These are phyloP conservation scores for Aspergillus pseudotamarii DNA, from an alignment of 2,329 filamentous ascomycete genomes.

Conservation along the genomic window DNA sequence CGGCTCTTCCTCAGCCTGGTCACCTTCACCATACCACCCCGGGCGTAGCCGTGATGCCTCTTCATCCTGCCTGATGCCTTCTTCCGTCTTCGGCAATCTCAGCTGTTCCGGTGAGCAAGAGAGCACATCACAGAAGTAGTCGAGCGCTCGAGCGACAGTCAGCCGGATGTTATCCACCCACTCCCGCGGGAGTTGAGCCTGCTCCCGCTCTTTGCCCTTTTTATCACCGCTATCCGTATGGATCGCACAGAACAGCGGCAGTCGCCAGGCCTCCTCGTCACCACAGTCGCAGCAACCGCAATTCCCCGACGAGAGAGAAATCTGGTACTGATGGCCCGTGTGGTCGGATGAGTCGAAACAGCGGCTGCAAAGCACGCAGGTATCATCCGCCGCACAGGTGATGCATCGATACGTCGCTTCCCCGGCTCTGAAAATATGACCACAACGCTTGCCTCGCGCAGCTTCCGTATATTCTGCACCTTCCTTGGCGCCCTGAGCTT, in stretches of 20 bases:
- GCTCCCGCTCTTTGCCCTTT: slow-evolving; percentile 59
- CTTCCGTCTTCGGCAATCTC: slow-evolving; percentile 78
- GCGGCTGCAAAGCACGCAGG: slow-evolving; percentile 88
- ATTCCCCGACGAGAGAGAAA: slow-evolving; percentile 85
- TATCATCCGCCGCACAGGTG: slow-evolving; percentile 92
- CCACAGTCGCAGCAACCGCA: slow-evolving; percentile 97
- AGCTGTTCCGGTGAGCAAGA: slow-evolving; percentile 97
- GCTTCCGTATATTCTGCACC: slow-evolving; percentile 93
- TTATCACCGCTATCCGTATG: slow-evolving; percentile 66
- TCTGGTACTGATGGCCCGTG: slow-evolving; percentile 86
- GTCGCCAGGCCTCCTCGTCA: slow-evolving; percentile 90
- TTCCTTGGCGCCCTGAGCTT: slow-evolving; percentile 88
- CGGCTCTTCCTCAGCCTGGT: slow-evolving; percentile 63
- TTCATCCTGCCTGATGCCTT: slow-evolving; percentile 82
- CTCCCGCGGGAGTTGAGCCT: slow-evolving; percentile 71
- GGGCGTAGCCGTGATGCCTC: slow-evolving; percentile 73
- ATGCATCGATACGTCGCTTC: slow-evolving; percentile 94
- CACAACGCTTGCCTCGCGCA: slow-evolving; percentile 89
- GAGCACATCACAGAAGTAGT: slow-evolving; percentile 97
- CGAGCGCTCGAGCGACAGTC: slow-evolving; percentile 82
- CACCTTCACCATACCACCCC: slow-evolving; percentile 70
- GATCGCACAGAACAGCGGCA: slow-evolving; percentile 83
- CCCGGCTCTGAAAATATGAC: slow-evolving; percentile 93
- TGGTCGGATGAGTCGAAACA: slow-evolving; percentile 97
- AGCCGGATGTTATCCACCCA: slow-evolving; percentile 76